Evolutionary conservation across 345 rosid genomes (phyloP), one percentile per base, ranked within the genome.

Genomic region (Arabis hirsuta): DNA sequence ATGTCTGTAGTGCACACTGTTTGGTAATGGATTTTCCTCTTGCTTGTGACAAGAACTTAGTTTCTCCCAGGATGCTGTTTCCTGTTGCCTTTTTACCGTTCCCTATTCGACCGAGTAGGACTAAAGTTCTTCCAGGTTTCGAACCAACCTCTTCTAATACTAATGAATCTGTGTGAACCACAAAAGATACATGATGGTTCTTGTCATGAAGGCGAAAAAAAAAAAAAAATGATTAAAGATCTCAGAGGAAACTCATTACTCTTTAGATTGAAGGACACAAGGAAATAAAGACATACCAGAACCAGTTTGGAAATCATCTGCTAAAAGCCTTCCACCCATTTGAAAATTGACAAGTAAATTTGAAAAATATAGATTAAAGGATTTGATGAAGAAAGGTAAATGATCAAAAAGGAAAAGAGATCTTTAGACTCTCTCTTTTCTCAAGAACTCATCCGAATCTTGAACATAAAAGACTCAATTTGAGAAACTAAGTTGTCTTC

Each of bases 61-160:
- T 85, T 57, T 79, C 70, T 43, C 96, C 96, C 6, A 93, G 80
- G 68, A 93, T 87, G 69, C 83, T 87, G 62, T 93, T 93, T 8
- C 97, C 98, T 0, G 98, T 93, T 1, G 98, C 97, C 67, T 97
- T 93, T 67, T 93, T 90, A 2, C 98, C 97, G 22, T 90, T 93
- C 4, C 97, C 98, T 0, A 97, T 89, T 44, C 90, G 90, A 14
- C 98, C 98, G 53, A 93, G 90, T 54, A 93, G 71, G 56, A 94
- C 97, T 16, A 74, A 55, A 32, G 73, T 74, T 67, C 73, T 74
- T 59, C 58, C 67, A 32, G 73, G 67, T 36, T 36, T 36, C 67
- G 67, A 58, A 20, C 8, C 57, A 65, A 55, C 41, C 22, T 73
- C 71, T 26, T 66, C 73, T 1, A 20, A 9, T 13, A 62, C 10